Percentiles rank a stretch among this genome's conserved stretches.
Conservation (phyloP, 2,329 filamentous ascomycete species). For the Aspergillus vadensis region DNA sequence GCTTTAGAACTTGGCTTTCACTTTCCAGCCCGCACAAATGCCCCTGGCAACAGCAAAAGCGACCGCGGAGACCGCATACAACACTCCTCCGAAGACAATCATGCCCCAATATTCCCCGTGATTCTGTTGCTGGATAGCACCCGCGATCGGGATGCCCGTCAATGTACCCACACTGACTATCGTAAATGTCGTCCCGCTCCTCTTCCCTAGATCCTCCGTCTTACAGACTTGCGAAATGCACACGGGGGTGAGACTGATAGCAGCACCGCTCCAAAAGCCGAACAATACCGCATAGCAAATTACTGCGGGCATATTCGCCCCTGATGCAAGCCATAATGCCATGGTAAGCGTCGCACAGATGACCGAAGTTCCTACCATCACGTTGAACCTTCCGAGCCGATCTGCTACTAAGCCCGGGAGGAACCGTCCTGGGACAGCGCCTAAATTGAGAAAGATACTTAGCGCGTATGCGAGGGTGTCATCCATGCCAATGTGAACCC, state of each 20-base stretch:
- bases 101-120: slow-evolving; percentile 19
- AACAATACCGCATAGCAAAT: slow-evolving; percentile 2
- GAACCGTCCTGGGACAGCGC: slow-evolving; percentile 35
- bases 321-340: slow-evolving; percentile 1
- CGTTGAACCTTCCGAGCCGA: slow-evolving; percentile 36
- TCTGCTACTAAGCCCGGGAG: slow-evolving; percentile 39
- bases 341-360: background rate
- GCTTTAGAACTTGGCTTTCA: no score
- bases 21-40: slow-evolving; percentile 9
- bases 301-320: slow-evolving; percentile 6
- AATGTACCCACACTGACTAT: slow-evolving; percentile 27
- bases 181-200: slow-evolving; percentile 26
- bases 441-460: slow-evolving; percentile 35
- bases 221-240: slow-evolving; percentile 33
- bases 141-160: slow-evolving; percentile 30
- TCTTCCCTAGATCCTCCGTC: slow-evolving; percentile 30
- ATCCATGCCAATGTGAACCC: slow-evolving; percentile 28
- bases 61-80: slow-evolving; percentile 23
- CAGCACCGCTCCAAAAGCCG: slow-evolving; percentile 1
- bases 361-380: slow-evolving; percentile 23
- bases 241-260: slow-evolving; percentile 33
- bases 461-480: slow-evolving; percentile 31
- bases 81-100: slow-evolving; percentile 25
- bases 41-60: slow-evolving; percentile 25
- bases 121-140: slow-evolving; percentile 20